These are phyloP conservation scores for Synchytrium microbalum DNA, from an alignment of 371 early-diverging fungal species.

Conservation along the genomic window DNA sequence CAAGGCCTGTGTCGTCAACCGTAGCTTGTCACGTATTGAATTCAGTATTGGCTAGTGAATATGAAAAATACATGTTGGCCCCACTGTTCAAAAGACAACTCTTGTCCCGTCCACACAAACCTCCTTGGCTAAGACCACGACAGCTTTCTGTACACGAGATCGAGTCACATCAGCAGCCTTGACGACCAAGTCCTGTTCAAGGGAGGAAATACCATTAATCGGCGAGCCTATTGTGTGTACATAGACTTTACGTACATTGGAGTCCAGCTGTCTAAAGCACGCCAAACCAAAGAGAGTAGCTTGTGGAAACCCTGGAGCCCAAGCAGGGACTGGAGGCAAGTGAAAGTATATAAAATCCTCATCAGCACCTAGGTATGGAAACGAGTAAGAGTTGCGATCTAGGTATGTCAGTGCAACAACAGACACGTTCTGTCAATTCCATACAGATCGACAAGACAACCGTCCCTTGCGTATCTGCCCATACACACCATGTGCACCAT, in stretches of 20 bases:
- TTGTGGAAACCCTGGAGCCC: conserved; percentile 40
- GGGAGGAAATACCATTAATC: background rate
- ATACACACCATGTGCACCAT: conserved; percentile 68
- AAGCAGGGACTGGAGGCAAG: conserved; percentile 63
- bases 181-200: conserved; percentile 49
- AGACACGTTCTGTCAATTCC: no score
- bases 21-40: conserved; percentile 61
- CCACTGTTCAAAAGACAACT: conserved; percentile 5
- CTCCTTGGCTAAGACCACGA: conserved; percentile 65
- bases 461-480: no score
- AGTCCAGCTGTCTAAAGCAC: conserved; percentile 73
- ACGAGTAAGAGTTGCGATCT: background rate
- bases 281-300: conserved; percentile 74
- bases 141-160: conserved; percentile 74
- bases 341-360: conserved; percentile 82
- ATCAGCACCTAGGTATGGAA: conserved; percentile 33
- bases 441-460: no score
- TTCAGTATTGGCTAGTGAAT: conserved; percentile 65
- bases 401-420: no score
- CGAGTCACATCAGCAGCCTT: conserved; percentile 71
- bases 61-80: conserved; percentile 8
- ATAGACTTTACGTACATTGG: conserved; percentile 31
- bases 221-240: conserved; percentile 10
- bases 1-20: conserved; percentile 69
- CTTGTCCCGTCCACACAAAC: conserved; percentile 22